Evolutionary conservation across 768 basidiomycete species (phyloP).

Genomic region (Pleurotus ostreatus): DNA sequence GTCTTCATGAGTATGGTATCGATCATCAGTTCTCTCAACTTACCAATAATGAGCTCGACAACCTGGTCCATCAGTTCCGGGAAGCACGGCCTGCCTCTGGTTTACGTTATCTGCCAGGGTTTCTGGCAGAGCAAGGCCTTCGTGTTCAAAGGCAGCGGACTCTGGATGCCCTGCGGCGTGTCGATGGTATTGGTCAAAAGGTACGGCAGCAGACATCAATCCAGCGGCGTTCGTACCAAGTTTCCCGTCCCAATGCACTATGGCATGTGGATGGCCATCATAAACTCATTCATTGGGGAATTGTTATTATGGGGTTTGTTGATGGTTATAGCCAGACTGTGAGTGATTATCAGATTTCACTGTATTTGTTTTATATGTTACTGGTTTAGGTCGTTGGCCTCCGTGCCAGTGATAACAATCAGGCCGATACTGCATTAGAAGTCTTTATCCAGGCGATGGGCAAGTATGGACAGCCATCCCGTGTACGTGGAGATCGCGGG

Average conservation of each 20-base stretch:
- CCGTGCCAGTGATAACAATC: constrained; percentile 22
- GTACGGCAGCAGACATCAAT: constrained; percentile 16
- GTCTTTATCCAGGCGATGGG: constrained; percentile 19
- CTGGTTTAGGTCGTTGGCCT: constrained; percentile 20
- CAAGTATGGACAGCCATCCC: constrained; percentile 22
- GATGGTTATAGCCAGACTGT: constrained; percentile 21
- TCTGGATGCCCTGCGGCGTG: constrained; percentile 13
- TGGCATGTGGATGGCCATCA: constrained; percentile 34
- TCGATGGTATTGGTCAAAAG: constrained; percentile 22
- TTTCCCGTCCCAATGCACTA: constrained; percentile 19
- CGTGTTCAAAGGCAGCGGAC: constrained; percentile 21
- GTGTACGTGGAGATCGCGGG: constrained; percentile 27
- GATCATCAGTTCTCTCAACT: neutral
- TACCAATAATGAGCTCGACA: constrained; percentile 1
- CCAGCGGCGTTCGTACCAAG: constrained; percentile 14
- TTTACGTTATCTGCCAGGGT: constrained; percentile 23
- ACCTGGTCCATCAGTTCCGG: constrained; percentile 4
- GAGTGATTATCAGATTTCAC: neutral
- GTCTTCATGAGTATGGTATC: constrained; percentile 3
- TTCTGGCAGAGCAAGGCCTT: constrained; percentile 20
- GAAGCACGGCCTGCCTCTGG: constrained; percentile 18
- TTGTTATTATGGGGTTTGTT: constrained; percentile 22
- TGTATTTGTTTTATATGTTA: constrained; percentile 9
- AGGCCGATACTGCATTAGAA: constrained; percentile 21
- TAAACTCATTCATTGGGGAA: constrained; percentile 25